Evolutionary conservation across 331 rosid species (phyloP), one percentile per base, ranked within the genome.

Genomic region (Rhamnella rubrinervis): DNA sequence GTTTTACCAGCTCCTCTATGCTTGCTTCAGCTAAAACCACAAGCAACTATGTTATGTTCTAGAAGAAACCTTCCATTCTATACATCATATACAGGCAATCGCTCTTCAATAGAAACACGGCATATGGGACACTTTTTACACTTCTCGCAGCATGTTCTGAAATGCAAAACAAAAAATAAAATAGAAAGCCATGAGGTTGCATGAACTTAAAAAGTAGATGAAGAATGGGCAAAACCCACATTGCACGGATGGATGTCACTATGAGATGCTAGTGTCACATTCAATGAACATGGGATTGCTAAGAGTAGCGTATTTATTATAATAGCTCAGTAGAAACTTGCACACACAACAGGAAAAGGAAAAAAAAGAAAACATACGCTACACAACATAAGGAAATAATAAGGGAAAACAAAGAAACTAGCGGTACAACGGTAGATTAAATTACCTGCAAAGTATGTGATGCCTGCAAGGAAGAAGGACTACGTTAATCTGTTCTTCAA

Each of bases 391-490:
- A 39, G 40, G 44, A 4, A 14, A 17, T 10, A 46, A n/a, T 17
- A 17, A 9, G 26, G 65, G 0, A 11, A 20, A 49, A 47, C 4
- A 25, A 7, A 37, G 31, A 47, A 66, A 49, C 12, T 20, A 17
- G 70, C 44, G 9, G 47, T 31, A 19, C 2, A 37, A 59, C 46
- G 71, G 68, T 67, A 12, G 55, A 56, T 19, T 41, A 58, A 19
- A 61, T 75, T 31, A 89, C 98, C 89, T 80, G 92, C 96, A 89
- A 73, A 92, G 84, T 73, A 87, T 74, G 82, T 89, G 95, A 83
- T 92, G 98, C 83, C 93, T 74, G 77, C 98, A 92, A 14, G 98
- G 98, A 71, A 89, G 95, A 16, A 92, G 80, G 68, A 92, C 91
- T 65, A 92, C 75, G 55, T 83, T 80, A 66, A 92, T 89, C 81